Percentiles rank a stretch among this genome's conserved stretches.
Evolutionary conservation across 192 early-diverging fungal species (phyloP).

Genomic region (Pilaira anomala): DNA sequence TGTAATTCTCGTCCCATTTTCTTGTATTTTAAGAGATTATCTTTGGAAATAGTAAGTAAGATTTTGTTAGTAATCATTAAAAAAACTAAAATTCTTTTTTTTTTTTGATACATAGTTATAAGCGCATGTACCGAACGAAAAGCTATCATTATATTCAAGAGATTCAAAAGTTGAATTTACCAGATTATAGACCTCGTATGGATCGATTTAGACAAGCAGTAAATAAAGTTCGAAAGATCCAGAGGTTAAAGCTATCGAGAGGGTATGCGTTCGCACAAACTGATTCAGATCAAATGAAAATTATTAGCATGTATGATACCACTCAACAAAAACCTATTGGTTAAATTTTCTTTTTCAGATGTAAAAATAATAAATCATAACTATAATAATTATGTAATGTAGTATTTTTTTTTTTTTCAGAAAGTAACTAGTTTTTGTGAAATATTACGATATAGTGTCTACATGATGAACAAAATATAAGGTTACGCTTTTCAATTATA

Average conservation of each 20-base stretch:
- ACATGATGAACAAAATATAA: too few species aligned
- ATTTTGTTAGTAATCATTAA: not conserved
- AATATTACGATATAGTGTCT: too few species aligned
- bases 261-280: slow-evolving; percentile 98
- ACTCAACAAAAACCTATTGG: slow-evolving; percentile 49
- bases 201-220: slow-evolving; percentile 97
- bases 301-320: slow-evolving; percentile 53
- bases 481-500: too few species aligned
- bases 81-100: not conserved
- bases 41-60: slow-evolving; percentile 89
- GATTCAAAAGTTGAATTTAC: slow-evolving; percentile 98
- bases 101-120: slow-evolving; percentile 52
- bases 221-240: slow-evolving; percentile 91
- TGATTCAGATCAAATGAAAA: slow-evolving; percentile 81
- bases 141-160: slow-evolving; percentile 97
- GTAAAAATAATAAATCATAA: too few species aligned
- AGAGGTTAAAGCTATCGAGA: slow-evolving; percentile 83
- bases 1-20: slow-evolving; percentile 75
- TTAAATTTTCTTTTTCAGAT: slow-evolving; percentile 21
- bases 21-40: slow-evolving; percentile 84
- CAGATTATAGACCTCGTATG: slow-evolving; percentile 95
- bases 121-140: slow-evolving; percentile 74
- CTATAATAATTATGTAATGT: too few species aligned
- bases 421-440: too few species aligned
- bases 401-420: too few species aligned